These are phyloP conservation scores for Rehmannia glutinosa DNA, from an alignment of 257 asterid genomes.

Conservation along the genomic window DNA sequence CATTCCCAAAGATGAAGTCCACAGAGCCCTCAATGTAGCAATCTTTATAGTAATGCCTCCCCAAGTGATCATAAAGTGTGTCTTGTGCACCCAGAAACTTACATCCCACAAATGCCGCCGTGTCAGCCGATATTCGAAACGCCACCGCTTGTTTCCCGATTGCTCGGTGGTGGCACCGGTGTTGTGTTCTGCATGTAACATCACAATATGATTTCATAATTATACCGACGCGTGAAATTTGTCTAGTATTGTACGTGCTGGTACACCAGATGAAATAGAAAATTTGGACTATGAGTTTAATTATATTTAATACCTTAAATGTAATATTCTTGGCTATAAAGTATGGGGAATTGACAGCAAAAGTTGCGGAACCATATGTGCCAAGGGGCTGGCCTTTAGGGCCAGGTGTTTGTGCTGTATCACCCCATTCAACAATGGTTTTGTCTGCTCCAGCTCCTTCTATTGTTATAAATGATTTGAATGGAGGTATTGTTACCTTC, in stretches of 20 bases:
- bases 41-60: conserved; percentile 85
- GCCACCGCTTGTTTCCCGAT: conserved; percentile 94
- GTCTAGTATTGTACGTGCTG: too few relatives aligned
- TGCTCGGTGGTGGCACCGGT: conserved; percentile 78
- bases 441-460: conserved; percentile 82
- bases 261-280: too few relatives aligned
- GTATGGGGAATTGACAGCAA: conserved; percentile 80
- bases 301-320: conserved; percentile 45
- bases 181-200: conserved; percentile 74
- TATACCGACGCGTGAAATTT: too few relatives aligned
- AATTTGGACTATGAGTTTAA: too few relatives aligned
- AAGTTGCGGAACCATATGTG: conserved; percentile 87
- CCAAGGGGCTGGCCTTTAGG: conserved; percentile 68
- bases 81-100: conserved; percentile 92
- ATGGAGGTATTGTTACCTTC: conserved; percentile 60
- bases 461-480: conserved; percentile 65
- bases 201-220: too few relatives aligned
- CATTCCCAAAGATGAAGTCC: conserved; percentile 90
- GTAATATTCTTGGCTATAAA: conserved; percentile 83
- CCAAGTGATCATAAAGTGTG: conserved; percentile 78
- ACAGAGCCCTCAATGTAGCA: conserved; percentile 95
- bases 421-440: conserved; percentile 84
- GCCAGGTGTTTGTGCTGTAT: conserved; percentile 79
- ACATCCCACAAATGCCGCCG: conserved; percentile 70
- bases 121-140: conserved; percentile 84